These are phyloP conservation scores for Fusarium sp. DNA, from an alignment of 2,329 filamentous ascomycete species.

Conservation along the genomic window DNA sequence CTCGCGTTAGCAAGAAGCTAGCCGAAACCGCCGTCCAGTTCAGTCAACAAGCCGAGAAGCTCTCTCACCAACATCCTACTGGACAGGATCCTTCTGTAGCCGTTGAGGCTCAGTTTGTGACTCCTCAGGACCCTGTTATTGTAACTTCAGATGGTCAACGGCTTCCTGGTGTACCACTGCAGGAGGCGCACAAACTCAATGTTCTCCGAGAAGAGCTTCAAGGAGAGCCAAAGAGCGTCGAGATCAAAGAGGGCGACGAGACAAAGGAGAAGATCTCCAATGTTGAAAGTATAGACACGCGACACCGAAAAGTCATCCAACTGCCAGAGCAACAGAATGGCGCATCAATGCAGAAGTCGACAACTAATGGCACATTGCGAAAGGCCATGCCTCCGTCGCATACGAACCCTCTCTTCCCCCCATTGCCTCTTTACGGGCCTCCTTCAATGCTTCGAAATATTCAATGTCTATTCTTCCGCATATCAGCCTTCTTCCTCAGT, in stretches of 20 bases:
- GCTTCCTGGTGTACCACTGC: constrained; percentile 74
- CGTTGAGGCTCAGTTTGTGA: constrained; percentile 72
- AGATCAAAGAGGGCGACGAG: constrained; percentile 41
- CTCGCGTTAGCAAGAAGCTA: constrained; percentile 37
- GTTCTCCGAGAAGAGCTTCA: constrained; percentile 63
- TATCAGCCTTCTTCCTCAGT: constrained; percentile 79
- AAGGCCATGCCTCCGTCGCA: constrained; percentile 69
- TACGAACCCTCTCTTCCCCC: constrained; percentile 86
- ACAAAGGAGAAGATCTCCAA: constrained; percentile 42
- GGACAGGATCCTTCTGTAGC: constrained; percentile 56
- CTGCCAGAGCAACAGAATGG: constrained; percentile 46
- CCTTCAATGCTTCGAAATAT: constrained; percentile 72
- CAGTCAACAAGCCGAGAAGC: constrained; percentile 68
- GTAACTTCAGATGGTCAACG: constrained; percentile 73
- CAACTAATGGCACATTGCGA: constrained; percentile 58
- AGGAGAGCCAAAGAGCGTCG: constrained; percentile 40
- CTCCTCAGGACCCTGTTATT: constrained; percentile 77
- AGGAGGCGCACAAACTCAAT: constrained; percentile 78
- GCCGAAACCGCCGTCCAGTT: constrained; percentile 64
- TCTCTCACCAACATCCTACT: constrained; percentile 55
- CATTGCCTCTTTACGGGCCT: constrained; percentile 83
- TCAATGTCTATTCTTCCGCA: constrained; percentile 73
- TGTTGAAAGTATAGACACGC: constrained; percentile 45
- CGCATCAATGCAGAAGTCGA: constrained; percentile 54
- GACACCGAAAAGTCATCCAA: constrained; percentile 37